Evolutionary conservation across 495 filamentous ascomycete species (phyloP).

Genomic region (Penicillium bialowiezense): DNA sequence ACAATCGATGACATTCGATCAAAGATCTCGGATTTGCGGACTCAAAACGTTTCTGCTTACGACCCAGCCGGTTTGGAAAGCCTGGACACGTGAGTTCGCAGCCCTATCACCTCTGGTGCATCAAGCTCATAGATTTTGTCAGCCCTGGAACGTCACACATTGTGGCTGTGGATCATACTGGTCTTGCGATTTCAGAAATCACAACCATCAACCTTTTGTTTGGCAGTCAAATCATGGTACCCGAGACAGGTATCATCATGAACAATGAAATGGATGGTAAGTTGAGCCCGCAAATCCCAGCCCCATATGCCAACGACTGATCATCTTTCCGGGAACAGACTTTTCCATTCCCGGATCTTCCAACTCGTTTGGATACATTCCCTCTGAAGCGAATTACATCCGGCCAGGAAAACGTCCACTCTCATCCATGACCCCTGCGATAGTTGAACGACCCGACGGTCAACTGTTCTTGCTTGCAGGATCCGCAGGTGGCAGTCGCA

Average conservation of each 20-base stretch:
- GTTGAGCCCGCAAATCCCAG: not conserved
- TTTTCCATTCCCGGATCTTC: conserved; percentile 73
- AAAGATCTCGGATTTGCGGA: conserved; percentile 67
- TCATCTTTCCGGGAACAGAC: too few species aligned
- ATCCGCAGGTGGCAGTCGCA: conserved; percentile 81
- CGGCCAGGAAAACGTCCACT: conserved; percentile 77
- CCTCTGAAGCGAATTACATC: conserved; percentile 78
- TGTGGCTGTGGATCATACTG: conserved; percentile 63
- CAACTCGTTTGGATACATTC: conserved; percentile 81
- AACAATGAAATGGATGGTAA: conserved; percentile 92
- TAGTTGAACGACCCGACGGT: conserved; percentile 65
- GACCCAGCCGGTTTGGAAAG: conserved; percentile 60
- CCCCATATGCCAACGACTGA: not conserved
- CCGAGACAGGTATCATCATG: conserved; percentile 81
- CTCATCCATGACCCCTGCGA: conserved; percentile 74
- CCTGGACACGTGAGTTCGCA: conserved; percentile 50
- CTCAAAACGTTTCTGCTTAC: conserved; percentile 68
- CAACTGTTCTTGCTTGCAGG: conserved; percentile 69
- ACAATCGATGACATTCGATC: conserved; percentile 56
- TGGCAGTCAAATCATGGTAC: conserved; percentile 72
- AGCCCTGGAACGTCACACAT: conserved; percentile 74
- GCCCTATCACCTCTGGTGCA: not conserved
- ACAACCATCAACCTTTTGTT: conserved; percentile 86
- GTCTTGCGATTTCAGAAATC: conserved; percentile 70
- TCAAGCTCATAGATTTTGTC: not conserved